Evolutionary conservation across 345 rosid genomes (phyloP), one percentile per base, ranked within the genome.

Genomic region (Chamaenerion angustifolium): DNA sequence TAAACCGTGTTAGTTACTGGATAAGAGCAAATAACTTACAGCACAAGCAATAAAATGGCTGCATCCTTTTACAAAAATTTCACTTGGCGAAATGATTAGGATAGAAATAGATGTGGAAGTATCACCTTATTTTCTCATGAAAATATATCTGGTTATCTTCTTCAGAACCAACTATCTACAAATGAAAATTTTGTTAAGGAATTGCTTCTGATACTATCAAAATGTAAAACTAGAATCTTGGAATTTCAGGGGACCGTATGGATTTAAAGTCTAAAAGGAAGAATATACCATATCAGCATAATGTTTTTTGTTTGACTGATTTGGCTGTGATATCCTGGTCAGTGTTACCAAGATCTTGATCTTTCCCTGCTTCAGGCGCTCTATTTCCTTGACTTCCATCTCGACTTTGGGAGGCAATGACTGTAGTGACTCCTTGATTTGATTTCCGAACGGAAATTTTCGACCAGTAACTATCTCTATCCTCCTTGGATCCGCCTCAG

Each of bases 401-500:
- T 76, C 76, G 52, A 84, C 83, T 64, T 80, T 81, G 44, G 98
- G 96, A 58, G 98, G 96, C 60, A 92, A 66, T 42, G 96, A 67
- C 43, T 68, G 60, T 37, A 92, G 75, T 59, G 98, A 80, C 47
- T 92, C 98, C 74, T 92, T 92, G 62, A 92, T 84, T 62, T 88
- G 94, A 71, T 92, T 87, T 63, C 96, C 96, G 59, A 87, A 92
- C 42, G 98, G 95, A 70, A 73, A 92, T 56, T 87, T 87, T 51
- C 96, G 65, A 55, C 98, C 89, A 1, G 96, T 83, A 56, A 84
- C 85, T 58, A 92, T 82, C 78, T 84, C 98, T 63, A 87, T 87
- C 68, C 83, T 82, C 55, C 98, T 81, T 13, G 98, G 96, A 74
- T 92, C 98, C 63, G 95, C 93, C 64, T 80, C 82, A 50, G 89